Percentiles rank a stretch among this genome's conserved stretches.
These are phyloP conservation scores for Firmiana major DNA, from an alignment of 345 rosid species.

Conservation along the genomic window DNA sequence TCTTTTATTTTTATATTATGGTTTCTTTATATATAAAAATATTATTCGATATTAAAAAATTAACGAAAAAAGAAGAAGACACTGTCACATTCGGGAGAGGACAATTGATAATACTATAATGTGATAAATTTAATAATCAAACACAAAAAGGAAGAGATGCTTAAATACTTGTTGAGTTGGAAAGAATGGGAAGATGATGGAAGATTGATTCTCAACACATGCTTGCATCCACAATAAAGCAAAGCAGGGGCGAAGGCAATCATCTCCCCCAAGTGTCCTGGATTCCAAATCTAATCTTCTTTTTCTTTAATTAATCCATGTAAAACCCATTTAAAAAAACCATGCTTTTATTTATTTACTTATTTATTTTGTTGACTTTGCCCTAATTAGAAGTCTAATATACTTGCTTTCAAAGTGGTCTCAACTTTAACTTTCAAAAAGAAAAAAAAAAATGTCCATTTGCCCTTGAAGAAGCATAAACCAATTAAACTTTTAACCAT, in stretches of 20 bases:
- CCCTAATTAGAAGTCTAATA: neutral
- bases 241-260: conserved; percentile 18
- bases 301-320: neutral
- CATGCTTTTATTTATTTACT: neutral
- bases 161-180: conserved; percentile 23
- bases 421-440: neutral
- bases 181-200: conserved; percentile 35
- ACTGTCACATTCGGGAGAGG: neutral
- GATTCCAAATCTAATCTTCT: conserved; percentile 30
- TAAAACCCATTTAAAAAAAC: neutral
- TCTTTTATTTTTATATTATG: too few relatives aligned
- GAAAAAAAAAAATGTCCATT: neutral
- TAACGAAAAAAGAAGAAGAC: too few relatives aligned
- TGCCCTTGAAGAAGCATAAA: neutral
- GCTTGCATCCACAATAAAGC: conserved; percentile 29
- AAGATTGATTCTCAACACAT: conserved; percentile 37
- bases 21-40: too few relatives aligned
- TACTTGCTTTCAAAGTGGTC: conserved; percentile 11
- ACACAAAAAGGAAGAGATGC: conserved; percentile 19
- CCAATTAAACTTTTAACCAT: neutral
- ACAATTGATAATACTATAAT: neutral
- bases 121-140: neutral
- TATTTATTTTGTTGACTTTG: conserved; percentile 7
- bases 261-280: conserved; percentile 34
- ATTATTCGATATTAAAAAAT: too few relatives aligned